Evolutionary conservation across 768 basidiomycete genomes (phyloP).

Genomic region (Collybia sp.): DNA sequence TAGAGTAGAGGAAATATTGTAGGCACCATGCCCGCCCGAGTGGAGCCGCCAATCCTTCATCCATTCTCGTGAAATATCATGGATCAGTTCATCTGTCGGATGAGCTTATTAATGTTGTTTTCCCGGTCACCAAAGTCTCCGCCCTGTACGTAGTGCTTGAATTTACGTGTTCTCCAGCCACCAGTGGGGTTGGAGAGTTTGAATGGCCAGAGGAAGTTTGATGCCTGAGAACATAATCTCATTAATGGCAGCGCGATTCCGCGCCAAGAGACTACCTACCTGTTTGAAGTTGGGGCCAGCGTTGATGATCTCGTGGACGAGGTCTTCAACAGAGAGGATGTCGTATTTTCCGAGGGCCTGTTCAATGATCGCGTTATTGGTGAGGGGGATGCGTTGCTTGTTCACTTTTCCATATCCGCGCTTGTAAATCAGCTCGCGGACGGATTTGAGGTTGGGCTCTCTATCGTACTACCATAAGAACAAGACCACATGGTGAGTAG

Average conservation of each 20-base stretch:
- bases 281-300: constrained; percentile 99
- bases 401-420: constrained; percentile 98
- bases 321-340: constrained; percentile 95
- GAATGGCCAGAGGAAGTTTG: constrained; percentile 99
- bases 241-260: constrained; percentile 1
- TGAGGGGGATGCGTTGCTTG: constrained; percentile 95
- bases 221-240: constrained; percentile 41
- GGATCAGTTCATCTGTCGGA: constrained; percentile 88
- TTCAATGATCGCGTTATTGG: constrained; percentile 94
- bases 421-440: constrained; percentile 98
- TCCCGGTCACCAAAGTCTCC: constrained; percentile 99
- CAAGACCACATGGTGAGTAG: not conserved
- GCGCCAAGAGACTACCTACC: constrained; percentile 39
- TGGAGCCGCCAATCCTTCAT: not conserved
- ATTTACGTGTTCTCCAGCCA: constrained; percentile 97
- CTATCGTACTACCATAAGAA: constrained; percentile 29
- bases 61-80: not conserved
- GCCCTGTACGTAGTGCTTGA: constrained; percentile 94
- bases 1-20: too few relatives aligned
- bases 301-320: constrained; percentile 94
- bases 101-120: constrained; percentile 94
- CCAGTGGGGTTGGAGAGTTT: constrained; percentile 99
- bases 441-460: constrained; percentile 94
- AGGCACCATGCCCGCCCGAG: too few relatives aligned
- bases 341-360: constrained; percentile 85